Evolutionary conservation across 1,139 yeast genomes (phyloP).

Genomic region (Geotrichum cucujoidarum): DNA sequence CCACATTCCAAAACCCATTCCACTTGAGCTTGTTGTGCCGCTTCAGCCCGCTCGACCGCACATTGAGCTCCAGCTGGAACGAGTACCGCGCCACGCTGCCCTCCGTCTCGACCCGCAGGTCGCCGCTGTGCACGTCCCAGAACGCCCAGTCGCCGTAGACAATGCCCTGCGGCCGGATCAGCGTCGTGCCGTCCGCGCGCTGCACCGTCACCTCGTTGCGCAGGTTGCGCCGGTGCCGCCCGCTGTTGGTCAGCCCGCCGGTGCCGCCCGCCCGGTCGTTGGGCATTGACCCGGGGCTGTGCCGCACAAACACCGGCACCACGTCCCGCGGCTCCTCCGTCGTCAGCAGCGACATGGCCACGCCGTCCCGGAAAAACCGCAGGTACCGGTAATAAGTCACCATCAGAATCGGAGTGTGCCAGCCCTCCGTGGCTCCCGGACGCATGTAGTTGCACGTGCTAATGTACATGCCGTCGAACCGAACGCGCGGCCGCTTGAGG

Average conservation of each 20-base stretch:
- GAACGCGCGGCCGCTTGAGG: constrained; percentile 59
- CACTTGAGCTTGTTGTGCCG: constrained; percentile 65
- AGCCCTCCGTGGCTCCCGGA: constrained; percentile 69
- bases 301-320: constrained; percentile 42
- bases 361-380: constrained; percentile 76
- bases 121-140: constrained; percentile 48
- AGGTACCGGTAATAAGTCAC: constrained; percentile 84
- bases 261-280: constrained; percentile 32
- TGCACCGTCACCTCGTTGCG: constrained; percentile 16
- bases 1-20: constrained; percentile 54
- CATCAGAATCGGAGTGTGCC: constrained; percentile 73
- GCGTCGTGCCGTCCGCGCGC: constrained; percentile 26
- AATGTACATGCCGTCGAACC: constrained; percentile 79
- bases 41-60: constrained; percentile 52
- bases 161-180: constrained; percentile 33
- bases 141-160: constrained; percentile 48
- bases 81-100: constrained; percentile 61
- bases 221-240: too few relatives aligned
- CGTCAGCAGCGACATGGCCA: constrained; percentile 40
- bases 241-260: constrained; percentile 20
- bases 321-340: constrained; percentile 30
- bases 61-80: constrained; percentile 58
- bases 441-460: constrained; percentile 79
- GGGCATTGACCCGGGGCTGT: too few relatives aligned
- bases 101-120: constrained; percentile 46